Evolutionary conservation across 176 grass and related monocot genomes (phyloP).

Genomic region (Bromus sterilis): DNA sequence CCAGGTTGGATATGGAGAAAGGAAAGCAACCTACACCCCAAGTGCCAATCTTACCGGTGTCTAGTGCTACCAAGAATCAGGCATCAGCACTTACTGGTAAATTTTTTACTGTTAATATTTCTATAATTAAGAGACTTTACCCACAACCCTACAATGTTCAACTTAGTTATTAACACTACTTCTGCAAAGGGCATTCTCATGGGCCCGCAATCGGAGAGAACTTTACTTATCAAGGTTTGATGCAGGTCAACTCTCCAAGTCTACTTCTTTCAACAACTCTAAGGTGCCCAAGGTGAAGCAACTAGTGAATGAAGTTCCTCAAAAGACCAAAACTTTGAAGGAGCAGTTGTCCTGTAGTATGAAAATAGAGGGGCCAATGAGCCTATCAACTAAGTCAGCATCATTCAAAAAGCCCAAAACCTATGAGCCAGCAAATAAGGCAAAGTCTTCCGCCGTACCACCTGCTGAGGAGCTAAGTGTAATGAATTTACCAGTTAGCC

Average conservation of each 20-base stretch:
- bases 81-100: constrained; percentile 46
- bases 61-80: constrained; percentile 33
- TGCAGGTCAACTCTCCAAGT: constrained; percentile 68
- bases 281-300: constrained; percentile 95
- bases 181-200: neutral
- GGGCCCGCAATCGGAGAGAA: neutral
- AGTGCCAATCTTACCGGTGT: constrained; percentile 13
- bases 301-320: constrained; percentile 57
- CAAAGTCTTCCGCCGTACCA: constrained; percentile 28
- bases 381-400: constrained; percentile 48
- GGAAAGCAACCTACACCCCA: constrained; percentile 33
- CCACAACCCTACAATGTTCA: neutral
- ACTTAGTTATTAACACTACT: constrained; percentile 5
- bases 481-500: constrained; percentile 26
- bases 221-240: constrained; percentile 2
- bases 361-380: constrained; percentile 43
- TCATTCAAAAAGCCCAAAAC: constrained; percentile 64
- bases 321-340: constrained; percentile 50
- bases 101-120: constrained; percentile 25
- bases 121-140: neutral
- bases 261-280: constrained; percentile 76
- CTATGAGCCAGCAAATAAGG: constrained; percentile 37
- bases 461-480: constrained; percentile 41
- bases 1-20: constrained; percentile 35
- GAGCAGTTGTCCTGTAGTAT: constrained; percentile 34